Evolutionary conservation across 805 yeast genomes (phyloP).

Genomic region (Sugiyamaella valdiviana): DNA sequence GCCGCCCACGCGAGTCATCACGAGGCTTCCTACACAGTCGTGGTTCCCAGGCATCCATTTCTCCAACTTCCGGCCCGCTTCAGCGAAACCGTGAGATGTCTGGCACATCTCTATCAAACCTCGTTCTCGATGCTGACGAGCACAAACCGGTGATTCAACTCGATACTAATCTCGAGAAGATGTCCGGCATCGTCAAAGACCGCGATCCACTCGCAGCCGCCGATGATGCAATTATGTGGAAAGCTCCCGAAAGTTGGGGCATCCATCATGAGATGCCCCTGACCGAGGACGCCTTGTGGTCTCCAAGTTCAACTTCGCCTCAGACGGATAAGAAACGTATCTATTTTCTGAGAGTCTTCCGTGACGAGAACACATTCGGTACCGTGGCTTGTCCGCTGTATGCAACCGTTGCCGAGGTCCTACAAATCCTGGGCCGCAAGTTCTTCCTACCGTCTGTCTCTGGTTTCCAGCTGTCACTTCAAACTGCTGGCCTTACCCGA

Average conservation of each 20-base stretch:
- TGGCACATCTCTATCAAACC: neutral
- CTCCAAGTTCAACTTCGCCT: neutral
- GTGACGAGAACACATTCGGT: conserved; percentile 78
- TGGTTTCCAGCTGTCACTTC: conserved; percentile 68
- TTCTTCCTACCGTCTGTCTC: conserved; percentile 64
- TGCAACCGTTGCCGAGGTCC: conserved; percentile 68
- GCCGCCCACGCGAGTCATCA: neutral
- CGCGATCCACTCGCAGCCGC: conserved; percentile 4
- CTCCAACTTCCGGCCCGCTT: neutral
- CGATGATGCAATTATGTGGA: conserved; percentile 13
- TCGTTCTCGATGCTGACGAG: neutral
- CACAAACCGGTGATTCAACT: conserved; percentile 22
- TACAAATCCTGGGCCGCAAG: conserved; percentile 67
- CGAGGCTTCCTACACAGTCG: neutral
- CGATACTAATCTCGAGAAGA: conserved; percentile 45
- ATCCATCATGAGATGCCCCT: conserved; percentile 9
- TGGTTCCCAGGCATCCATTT: neutral
- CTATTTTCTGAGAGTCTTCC: conserved; percentile 58
- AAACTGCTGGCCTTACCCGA: conserved; percentile 71
- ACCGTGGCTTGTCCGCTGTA: conserved; percentile 75
- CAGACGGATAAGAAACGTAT: conserved; percentile 11
- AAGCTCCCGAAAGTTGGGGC: conserved; percentile 27
- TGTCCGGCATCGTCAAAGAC: conserved; percentile 42
- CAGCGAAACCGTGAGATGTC: neutral
- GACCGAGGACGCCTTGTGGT: conserved; percentile 9